phyloP scores from a whole-genome alignment of 2,329 filamentous ascomycete species.

The Aureobasidium sp. region DNA sequence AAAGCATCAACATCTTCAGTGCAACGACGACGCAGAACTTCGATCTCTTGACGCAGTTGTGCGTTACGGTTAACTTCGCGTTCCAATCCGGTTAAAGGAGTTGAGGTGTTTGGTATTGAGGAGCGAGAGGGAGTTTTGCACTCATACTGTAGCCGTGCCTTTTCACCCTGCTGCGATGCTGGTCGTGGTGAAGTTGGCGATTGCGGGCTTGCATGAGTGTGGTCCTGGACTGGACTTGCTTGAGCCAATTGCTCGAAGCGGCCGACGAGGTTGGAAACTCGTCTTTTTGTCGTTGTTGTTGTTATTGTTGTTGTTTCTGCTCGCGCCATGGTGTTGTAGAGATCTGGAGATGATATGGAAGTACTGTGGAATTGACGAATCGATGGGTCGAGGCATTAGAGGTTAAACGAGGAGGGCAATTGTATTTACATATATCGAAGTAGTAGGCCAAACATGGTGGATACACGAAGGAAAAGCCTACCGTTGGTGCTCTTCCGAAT shows the following conservation, averaged over 20 bases:
- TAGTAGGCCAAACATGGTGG: too few species aligned
- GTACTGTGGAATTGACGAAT: neutral
- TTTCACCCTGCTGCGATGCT: neutral
- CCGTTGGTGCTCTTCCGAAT: neutral
- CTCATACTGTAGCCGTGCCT: neutral
- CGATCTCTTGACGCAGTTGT: neutral
- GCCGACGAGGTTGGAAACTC: slow-evolving; percentile 8
- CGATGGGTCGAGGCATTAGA: neutral
- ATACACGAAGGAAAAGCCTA: neutral
- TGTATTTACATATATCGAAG: too few species aligned
- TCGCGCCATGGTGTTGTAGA: neutral
- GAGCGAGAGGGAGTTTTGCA: neutral
- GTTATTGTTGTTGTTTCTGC: too few species aligned
- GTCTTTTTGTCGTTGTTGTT: neutral
- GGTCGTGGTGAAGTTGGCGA: neutral
- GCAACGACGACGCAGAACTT: neutral
- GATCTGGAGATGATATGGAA: neutral
- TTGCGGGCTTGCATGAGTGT: slow-evolving; percentile 13
- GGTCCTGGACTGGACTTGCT: slow-evolving; percentile 34
- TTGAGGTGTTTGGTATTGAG: neutral
- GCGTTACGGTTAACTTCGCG: neutral
- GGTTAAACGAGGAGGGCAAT: neutral
- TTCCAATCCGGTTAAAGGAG: neutral
- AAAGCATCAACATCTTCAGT: neutral
- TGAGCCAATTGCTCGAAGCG: slow-evolving; percentile 18